Evolutionary conservation across 352 stramenopile species (phyloP), one percentile per base, ranked within the genome.

Genomic region (Phytophthora uliginosa): DNA sequence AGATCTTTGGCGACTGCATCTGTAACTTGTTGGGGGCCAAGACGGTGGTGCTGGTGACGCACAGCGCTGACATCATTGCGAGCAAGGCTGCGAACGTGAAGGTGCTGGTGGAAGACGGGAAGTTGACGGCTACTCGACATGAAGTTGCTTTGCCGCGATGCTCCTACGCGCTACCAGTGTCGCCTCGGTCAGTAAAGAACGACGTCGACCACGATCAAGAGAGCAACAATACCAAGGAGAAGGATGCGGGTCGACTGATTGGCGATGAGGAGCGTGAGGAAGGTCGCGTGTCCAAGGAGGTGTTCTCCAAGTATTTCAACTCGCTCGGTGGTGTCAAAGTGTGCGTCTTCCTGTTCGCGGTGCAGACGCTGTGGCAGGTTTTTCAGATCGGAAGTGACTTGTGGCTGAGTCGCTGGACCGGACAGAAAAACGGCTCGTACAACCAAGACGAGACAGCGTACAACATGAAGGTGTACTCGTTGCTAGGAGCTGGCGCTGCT

Each of bases 21-120:
- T 84, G 76, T 34, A 66, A 63, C 2, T 36, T 86, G 33, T 42
- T 86, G 26, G 50, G 57, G 24, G 50, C 80, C 60, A 86, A 86
- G 59, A 95, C 88, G 15, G 82, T 98, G 3, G 64, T 99, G 17
- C 74, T 98, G 18, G 96, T 98, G 8, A 99, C 96, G 3, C 97
- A 99, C 83, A 91, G 81, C 36, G 66, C 97, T 1, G 86, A 98
- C 18, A 73, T 84, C 63, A 82, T 87, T 59, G 71, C 55, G 4
- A 82, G 71, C 12, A 55, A 63, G 13, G 66, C 58, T 15, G 74
- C 71, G 2, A 82, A 78, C 40, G 17, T 73, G 53, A 78, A 74
- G 24, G 56, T 86, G 12, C 7, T 64, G 10, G 64, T 86, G 34
- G 57, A 79, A 52, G 73, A 65, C 24, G 73, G 75, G 3, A 45